phyloP scores from a whole-genome alignment of 2,329 filamentous ascomycete species.

The Aspergillus sp. region DNA sequence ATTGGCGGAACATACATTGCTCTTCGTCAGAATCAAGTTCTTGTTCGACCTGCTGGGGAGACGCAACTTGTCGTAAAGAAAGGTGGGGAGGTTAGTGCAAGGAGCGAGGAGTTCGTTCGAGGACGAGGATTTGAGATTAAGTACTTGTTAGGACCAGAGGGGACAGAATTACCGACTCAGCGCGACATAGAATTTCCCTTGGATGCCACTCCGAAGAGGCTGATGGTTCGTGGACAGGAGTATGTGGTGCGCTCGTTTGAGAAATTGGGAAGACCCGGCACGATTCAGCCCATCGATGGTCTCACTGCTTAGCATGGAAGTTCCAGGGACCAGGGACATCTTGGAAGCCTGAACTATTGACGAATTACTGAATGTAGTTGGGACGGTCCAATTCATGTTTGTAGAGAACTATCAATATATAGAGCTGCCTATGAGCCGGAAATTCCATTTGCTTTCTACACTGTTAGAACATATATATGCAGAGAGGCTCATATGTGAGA shows the following conservation, averaged over 20 bases:
- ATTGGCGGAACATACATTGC: constrained; percentile 34
- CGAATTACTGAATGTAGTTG: not conserved
- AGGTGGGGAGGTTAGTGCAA: constrained; percentile 28
- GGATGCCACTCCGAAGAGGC: not conserved
- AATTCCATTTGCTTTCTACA: too few relatives aligned
- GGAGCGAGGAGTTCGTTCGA: constrained; percentile 23
- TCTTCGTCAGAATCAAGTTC: constrained; percentile 26
- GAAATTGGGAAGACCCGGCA: not conserved
- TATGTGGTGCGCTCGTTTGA: constrained; percentile 9
- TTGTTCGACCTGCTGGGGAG: constrained; percentile 9
- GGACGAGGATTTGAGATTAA: constrained; percentile 9
- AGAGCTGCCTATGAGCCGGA: too few relatives aligned
- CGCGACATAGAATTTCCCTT: not conserved
- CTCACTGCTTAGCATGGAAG: not conserved
- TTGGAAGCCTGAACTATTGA: not conserved
- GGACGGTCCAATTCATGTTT: too few relatives aligned
- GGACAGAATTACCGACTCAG: not conserved
- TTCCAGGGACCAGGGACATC: not conserved
- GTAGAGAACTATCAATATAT: too few relatives aligned
- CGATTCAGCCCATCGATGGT: not conserved
- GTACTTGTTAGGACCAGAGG: constrained; percentile 6
- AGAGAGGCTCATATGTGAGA: too few relatives aligned
- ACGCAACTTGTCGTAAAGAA: constrained; percentile 18
- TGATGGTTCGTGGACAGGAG: constrained; percentile 3
- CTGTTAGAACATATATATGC: too few relatives aligned